Evolutionary conservation across 306 rosid genomes (phyloP), one percentile per base, ranked within the genome.

Genomic region (Glycyrrhiza uralensis): DNA sequence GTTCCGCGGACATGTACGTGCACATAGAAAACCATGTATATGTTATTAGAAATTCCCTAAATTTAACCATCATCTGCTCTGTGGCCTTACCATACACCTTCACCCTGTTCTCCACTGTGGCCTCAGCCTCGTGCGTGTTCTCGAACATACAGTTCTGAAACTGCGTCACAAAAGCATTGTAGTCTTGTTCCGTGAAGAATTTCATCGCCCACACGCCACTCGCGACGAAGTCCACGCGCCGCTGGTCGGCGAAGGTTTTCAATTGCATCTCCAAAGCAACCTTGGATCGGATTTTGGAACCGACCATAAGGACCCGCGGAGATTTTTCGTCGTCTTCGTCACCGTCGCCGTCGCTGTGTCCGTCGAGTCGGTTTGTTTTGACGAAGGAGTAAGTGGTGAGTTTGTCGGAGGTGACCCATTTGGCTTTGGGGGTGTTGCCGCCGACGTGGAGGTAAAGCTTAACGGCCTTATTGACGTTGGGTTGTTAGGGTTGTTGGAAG

Each of bases 121-220:
- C 88, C 69, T 91, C 93, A 6, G 60, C 58, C 3, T 96, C 85
- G 24, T 91, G 83, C 8, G 86, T 86, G 71, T 92, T 95, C 84
- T 92, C 96, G 41, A 95, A 95, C 75, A 90, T 56, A 65, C 96
- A 91, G 12, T 83, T 88, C 81, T 85, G 83, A 15, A 70, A 92
- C 46, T 76, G 80, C 1, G 80, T 52, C 3, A 89, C 84, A 56
- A 95, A 95, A 0, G 18, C 69, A 71, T 65, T 83, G 28, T 82
- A 90, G 30, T 87, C 87, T 42, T 91, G 86, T 0, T 77, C 86
- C 0, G 69, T 70, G 60, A 84, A 92, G 78, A 95, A 95, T 49
- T 90, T 95, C 88, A 95, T 35, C 0, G 99, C 99, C 99, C 99
- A 92, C 6, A 95, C 99, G 10, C 90, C 97, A n/a, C 78, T 57